Evolutionary conservation across 192 early-diverging fungal species (phyloP), one percentile per base, ranked within the genome.

Genomic region (Pilobolus umbonatus): DNA sequence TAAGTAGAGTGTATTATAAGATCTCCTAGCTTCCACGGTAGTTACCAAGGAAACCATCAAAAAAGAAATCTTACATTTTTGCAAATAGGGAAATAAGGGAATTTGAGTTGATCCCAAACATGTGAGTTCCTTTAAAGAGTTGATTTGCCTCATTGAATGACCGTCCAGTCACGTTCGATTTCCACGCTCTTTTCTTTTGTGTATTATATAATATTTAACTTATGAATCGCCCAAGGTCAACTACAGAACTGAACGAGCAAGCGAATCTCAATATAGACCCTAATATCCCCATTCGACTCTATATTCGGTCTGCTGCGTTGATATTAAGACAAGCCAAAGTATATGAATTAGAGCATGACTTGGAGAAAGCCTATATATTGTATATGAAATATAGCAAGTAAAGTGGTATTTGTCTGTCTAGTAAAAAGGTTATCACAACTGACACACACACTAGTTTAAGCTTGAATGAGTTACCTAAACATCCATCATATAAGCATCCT

Each of bases 341-440:
- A 9, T 86, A 88, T 65, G 61, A 76, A n/a, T 39, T 61, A 38
- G 87, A 91, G 64, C 70, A 81, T 61, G 83, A 91, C 57, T 59
- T 83, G 8, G 76, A 83, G 48, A 75, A 75, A 21, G 85, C 86
- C 1, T 91, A 91, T 52, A 74, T 86, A n/a, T 68, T 80, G 30
- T 88, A 85, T 57, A 70, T 91, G 75, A 76, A 80, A 4, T 87
- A 81, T 62, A 75, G 74, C 48, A 80, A 67, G 78, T 82, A 68
- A n/a, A 35, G 78, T 42, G 5, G 3, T 36, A 35, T 28, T 14
- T 32, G 0, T 44, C 22, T 39, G 22, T 32, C 14, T 43, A 14
- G 5, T 31, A 21, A 1, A 4, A 57, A 34, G 24, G 21, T 26
- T 4, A 7, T 25, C 22, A 29, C 8, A 34, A 14, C 6, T 51